Conservation (phyloP, 345 rosid species). For the Litchi chinensis region DNA sequence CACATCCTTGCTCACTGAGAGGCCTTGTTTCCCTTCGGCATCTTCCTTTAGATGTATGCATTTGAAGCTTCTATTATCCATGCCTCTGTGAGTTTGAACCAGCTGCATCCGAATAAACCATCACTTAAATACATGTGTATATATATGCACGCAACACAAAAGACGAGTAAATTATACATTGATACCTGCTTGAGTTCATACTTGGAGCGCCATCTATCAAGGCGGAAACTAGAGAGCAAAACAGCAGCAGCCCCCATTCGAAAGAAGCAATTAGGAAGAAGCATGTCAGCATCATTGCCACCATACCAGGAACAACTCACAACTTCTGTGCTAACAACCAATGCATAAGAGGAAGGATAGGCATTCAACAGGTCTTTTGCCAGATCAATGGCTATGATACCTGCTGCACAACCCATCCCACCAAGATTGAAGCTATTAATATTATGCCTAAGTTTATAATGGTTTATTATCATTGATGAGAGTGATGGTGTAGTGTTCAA, state of each 20-base stretch:
- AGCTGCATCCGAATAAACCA: constrained; percentile 34
- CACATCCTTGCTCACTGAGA: constrained; percentile 54
- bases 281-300: constrained; percentile 59
- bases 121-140: not conserved
- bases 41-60: constrained; percentile 62
- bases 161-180: too few relatives aligned
- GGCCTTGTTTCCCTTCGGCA: constrained; percentile 46
- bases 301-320: constrained; percentile 64
- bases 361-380: constrained; percentile 59
- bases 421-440: constrained; percentile 74
- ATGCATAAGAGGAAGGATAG: constrained; percentile 57
- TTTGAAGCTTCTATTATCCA: constrained; percentile 52
- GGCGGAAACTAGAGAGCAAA: constrained; percentile 59
- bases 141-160: too few relatives aligned
- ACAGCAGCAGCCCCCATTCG: constrained; percentile 78
- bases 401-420: constrained; percentile 84
- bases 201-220: constrained; percentile 62
- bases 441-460: constrained; percentile 63
- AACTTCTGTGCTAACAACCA: constrained; percentile 67
- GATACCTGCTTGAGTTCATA: constrained; percentile 56
- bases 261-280: constrained; percentile 72
- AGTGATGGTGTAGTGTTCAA: constrained; percentile 71
- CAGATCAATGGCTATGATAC: constrained; percentile 68
- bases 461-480: constrained; percentile 73
- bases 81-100: constrained; percentile 67